phyloP scores from a whole-genome alignment of 129 eudicot genomes.

The Artemisia argyi region DNA sequence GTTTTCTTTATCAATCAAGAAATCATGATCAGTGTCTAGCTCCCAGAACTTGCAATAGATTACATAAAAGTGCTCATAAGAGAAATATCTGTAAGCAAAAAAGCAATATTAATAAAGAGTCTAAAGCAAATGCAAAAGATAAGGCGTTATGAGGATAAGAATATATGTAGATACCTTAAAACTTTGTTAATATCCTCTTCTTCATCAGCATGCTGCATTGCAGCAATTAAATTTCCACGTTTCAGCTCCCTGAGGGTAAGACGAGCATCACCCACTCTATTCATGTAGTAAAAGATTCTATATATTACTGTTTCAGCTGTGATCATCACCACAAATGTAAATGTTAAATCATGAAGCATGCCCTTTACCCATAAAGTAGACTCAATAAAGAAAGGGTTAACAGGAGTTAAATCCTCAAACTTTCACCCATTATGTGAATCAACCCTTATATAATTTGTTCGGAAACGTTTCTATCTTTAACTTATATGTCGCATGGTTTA shows the following conservation, averaged over 20 bases:
- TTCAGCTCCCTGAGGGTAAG: slow-evolving; percentile 92
- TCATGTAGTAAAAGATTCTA: slow-evolving; percentile 92
- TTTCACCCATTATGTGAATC: no score
- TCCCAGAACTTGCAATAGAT: slow-evolving; percentile 36
- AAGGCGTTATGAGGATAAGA: background rate
- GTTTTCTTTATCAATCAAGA: slow-evolving; percentile 32
- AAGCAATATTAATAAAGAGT: background rate
- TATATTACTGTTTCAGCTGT: slow-evolving; percentile 96
- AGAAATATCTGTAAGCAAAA: slow-evolving; percentile 28
- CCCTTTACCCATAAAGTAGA: no score
- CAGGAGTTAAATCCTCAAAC: no score
- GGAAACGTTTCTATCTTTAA: no score
- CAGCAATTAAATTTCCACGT: slow-evolving; percentile 80
- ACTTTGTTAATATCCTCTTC: slow-evolving; percentile 97
- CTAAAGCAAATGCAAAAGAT: background rate
- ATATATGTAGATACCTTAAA: slow-evolving; percentile 43
- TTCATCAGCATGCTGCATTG: slow-evolving; percentile 97
- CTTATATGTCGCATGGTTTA: no score
- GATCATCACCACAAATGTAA: slow-evolving; percentile 33
- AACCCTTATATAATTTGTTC: no score
- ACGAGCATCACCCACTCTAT: slow-evolving; percentile 78
- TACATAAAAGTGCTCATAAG: slow-evolving; percentile 32
- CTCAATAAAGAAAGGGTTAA: background rate
- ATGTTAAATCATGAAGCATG: slow-evolving; percentile 11
- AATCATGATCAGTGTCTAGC: slow-evolving; percentile 36